phyloP scores from a whole-genome alignment of 2,329 filamentous ascomycete genomes.

The Plectosphaerella cucumerina region DNA sequence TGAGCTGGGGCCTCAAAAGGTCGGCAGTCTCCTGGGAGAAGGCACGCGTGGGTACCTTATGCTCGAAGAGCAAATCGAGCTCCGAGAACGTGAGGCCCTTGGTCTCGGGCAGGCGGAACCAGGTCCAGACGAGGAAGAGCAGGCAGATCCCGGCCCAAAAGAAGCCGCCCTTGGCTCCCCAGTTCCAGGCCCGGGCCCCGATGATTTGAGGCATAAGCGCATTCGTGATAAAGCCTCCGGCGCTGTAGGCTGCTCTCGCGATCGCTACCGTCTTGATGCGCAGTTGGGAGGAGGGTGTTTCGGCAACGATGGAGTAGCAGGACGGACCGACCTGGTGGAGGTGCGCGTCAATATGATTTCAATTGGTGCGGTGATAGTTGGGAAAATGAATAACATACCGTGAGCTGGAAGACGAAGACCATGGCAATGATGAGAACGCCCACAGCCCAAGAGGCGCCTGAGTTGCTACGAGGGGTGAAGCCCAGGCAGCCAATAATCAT shows the following conservation, averaged over 20 bases:
- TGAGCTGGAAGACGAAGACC: slow-evolving; percentile 80
- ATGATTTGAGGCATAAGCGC: slow-evolving; percentile 91
- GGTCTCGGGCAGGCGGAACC: slow-evolving; percentile 78
- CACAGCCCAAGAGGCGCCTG: slow-evolving; percentile 66
- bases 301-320: slow-evolving; percentile 82
- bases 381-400: slow-evolving; percentile 40
- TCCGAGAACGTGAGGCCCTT: slow-evolving; percentile 79
- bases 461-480: slow-evolving; percentile 60
- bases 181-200: slow-evolving; percentile 82
- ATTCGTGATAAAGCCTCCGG: slow-evolving; percentile 76
- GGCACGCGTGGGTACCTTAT: slow-evolving; percentile 64
- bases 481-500: slow-evolving; percentile 81
- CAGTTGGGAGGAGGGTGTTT: slow-evolving; percentile 75
- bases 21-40: slow-evolving; percentile 52
- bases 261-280: slow-evolving; percentile 91
- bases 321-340: slow-evolving; percentile 69
- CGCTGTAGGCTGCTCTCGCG: slow-evolving; percentile 74
- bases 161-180: slow-evolving; percentile 82
- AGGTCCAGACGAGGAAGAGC: slow-evolving; percentile 75
- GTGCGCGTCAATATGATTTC: slow-evolving; percentile 37
- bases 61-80: slow-evolving; percentile 79
- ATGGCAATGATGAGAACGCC: slow-evolving; percentile 82
- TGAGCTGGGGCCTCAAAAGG: slow-evolving; percentile 7
- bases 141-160: slow-evolving; percentile 78
- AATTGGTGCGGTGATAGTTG: not conserved